Conservation (phyloP, 352 stramenopile genomes). For the Albugo candida region DNA sequence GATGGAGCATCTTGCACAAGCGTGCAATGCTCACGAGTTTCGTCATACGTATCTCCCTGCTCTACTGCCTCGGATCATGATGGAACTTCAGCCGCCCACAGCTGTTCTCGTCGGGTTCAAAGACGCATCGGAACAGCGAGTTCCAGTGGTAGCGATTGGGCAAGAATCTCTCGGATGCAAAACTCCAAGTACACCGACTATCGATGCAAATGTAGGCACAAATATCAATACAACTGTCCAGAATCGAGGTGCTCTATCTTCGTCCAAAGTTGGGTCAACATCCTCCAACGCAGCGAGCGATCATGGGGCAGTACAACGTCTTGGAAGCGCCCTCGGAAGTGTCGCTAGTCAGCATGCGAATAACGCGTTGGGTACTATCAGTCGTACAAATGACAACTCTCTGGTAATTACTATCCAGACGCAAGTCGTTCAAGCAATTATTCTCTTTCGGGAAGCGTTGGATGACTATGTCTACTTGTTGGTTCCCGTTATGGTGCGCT, state of each 20-base stretch:
- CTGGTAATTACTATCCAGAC: constrained; percentile 26
- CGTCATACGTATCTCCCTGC: constrained; percentile 69
- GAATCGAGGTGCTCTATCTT: not conserved
- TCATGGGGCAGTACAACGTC: not conserved
- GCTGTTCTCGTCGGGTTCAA: constrained; percentile 33
- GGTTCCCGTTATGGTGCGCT: constrained; percentile 81
- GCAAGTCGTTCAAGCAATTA: constrained; percentile 74
- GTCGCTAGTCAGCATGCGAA: not conserved
- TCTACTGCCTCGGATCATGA: constrained; percentile 74
- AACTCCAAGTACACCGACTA: too few species aligned
- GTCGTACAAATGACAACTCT: not conserved
- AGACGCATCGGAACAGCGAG: constrained; percentile 3
- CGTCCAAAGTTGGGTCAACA: not conserved
- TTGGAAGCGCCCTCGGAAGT: not conserved
- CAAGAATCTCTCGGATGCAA: not conserved
- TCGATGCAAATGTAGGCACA: not conserved
- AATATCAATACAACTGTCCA: not conserved
- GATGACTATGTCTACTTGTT: constrained; percentile 90
- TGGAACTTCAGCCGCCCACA: constrained; percentile 62
- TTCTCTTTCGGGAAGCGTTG: constrained; percentile 82
- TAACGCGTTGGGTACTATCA: not conserved
- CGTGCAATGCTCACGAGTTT: constrained; percentile 49
- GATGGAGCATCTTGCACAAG: constrained; percentile 80
- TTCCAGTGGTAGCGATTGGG: not conserved
- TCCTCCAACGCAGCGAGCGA: not conserved